Conservation (phyloP, 2,329 filamentous ascomycete species). For the Aspergillus sp. region DNA sequence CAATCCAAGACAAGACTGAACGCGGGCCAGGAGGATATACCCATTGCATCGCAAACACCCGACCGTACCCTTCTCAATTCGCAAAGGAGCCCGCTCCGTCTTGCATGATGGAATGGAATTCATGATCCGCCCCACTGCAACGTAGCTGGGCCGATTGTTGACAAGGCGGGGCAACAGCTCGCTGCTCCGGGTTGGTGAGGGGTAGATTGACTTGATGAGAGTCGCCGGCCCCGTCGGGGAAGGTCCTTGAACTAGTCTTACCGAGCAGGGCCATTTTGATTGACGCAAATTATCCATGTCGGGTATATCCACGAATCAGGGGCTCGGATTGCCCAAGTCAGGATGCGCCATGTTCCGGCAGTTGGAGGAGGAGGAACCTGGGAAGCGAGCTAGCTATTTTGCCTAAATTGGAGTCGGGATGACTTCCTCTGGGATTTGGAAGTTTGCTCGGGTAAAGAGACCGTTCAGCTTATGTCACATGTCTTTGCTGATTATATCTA, state of each 20-base stretch:
- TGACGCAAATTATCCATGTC: constrained; percentile 16
- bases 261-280: background rate
- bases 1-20: background rate
- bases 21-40: constrained; percentile 3
- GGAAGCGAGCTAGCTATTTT: background rate
- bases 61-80: background rate
- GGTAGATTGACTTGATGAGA: background rate
- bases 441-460: constrained; percentile 1
- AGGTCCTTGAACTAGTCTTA: background rate
- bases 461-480: background rate
- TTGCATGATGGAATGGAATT: background rate
- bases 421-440: background rate
- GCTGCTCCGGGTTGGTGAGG: background rate
- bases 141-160: constrained; percentile 1
- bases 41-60: background rate
- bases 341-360: background rate
- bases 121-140: background rate
- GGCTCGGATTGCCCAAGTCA: background rate
- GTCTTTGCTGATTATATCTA: background rate
- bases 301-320: constrained; percentile 8
- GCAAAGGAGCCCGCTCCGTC: constrained; percentile 19
- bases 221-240: background rate
- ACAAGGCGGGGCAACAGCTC: constrained; percentile 1
- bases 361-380: background rate
- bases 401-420: constrained; percentile 5